A percentile compares a stretch with the other conserved stretches of the same genome.
Evolutionary conservation across 164 flowering plant species (phyloP).

Genomic region (Tetracentron sinense): DNA sequence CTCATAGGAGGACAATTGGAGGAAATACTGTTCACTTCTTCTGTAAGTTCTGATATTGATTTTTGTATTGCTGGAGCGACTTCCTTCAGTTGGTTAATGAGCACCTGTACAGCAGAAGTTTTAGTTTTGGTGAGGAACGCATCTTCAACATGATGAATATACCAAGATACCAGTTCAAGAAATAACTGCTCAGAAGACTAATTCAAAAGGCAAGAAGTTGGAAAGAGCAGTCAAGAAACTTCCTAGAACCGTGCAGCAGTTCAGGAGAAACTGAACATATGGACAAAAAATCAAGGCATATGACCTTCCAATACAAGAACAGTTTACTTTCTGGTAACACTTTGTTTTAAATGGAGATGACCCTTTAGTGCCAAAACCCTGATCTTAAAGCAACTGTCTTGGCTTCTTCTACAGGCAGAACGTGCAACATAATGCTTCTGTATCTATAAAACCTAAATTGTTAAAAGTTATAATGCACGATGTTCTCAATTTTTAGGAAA

Average conservation of each 20-base stretch:
- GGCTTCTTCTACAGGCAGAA: neutral
- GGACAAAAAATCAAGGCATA: neutral
- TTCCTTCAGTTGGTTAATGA: slow-evolving; percentile 86
- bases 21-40: slow-evolving; percentile 67
- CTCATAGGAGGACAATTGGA: slow-evolving; percentile 48
- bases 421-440: neutral
- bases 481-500: too few relatives aligned
- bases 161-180: neutral
- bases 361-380: neutral
- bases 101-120: slow-evolving; percentile 49
- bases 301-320: neutral
- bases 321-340: neutral
- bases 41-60: slow-evolving; percentile 77
- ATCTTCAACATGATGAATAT: neutral
- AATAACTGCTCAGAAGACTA: neutral
- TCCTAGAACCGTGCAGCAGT: too few relatives aligned
- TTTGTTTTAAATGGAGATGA: neutral
- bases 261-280: too few relatives aligned
- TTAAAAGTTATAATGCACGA: too few relatives aligned
- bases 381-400: neutral
- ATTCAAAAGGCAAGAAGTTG: neutral
- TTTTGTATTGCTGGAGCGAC: slow-evolving; percentile 83
- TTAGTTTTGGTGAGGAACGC: neutral
- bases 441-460: neutral
- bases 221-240: neutral